Evolutionary conservation across 2,329 filamentous ascomycete genomes (phyloP).

Genomic region (Exophiala alcalophila): DNA sequence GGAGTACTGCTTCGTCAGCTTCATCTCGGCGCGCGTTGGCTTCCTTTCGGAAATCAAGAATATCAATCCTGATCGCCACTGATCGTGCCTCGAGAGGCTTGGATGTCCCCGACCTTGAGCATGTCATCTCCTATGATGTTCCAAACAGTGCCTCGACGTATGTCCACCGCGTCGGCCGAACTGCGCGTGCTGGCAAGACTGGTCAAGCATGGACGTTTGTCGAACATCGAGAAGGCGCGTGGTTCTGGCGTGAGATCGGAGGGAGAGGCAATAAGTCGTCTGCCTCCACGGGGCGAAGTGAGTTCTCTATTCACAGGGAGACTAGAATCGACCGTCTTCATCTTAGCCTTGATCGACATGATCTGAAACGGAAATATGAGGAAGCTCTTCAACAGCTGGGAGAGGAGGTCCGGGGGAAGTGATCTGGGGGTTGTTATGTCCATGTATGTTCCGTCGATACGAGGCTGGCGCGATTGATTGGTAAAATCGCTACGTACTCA

Average conservation of each 20-base stretch:
- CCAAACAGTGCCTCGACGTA: constrained; percentile 94
- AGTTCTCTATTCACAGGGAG: constrained; percentile 13
- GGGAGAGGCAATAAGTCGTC: constrained; percentile 34
- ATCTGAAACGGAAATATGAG: constrained; percentile 23
- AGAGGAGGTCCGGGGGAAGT: constrained; percentile 19
- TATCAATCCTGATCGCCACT: constrained; percentile 89
- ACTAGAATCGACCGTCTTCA: constrained; percentile 15
- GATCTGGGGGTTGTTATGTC: background rate
- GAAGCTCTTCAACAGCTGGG: constrained; percentile 26
- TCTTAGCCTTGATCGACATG: constrained; percentile 16
- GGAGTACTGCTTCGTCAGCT: constrained; percentile 41
- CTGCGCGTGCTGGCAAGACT: constrained; percentile 80
- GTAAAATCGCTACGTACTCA: background rate
- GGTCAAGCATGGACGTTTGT: constrained; percentile 84
- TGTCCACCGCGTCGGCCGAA: constrained; percentile 93
- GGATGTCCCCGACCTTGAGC: constrained; percentile 85
- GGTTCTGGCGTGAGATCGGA: constrained; percentile 87
- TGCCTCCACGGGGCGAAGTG: constrained; percentile 1
- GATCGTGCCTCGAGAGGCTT: constrained; percentile 92
- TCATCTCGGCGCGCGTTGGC: constrained; percentile 69
- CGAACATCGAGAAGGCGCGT: constrained; percentile 75
- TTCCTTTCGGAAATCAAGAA: constrained; percentile 83
- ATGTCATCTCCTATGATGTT: constrained; percentile 94
- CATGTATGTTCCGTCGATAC: background rate
- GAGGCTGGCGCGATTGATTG: no score